Conservation (phyloP, 164 flowering plant species). For the Kingdonia uniflora region DNA sequence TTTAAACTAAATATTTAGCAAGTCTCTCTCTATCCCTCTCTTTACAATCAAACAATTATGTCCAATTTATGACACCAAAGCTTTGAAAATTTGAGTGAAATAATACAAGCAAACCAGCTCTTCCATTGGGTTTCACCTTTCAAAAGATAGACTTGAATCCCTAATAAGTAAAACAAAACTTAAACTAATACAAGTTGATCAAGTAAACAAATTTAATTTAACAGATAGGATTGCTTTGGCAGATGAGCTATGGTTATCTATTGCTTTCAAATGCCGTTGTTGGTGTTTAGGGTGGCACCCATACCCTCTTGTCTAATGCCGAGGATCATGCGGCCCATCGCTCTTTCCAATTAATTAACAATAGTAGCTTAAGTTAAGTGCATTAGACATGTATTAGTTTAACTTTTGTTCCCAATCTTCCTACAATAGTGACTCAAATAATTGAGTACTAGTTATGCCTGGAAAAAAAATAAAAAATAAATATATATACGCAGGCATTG, state of each 20-base stretch:
- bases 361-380: neutral
- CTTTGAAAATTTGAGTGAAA: slow-evolving; percentile 4
- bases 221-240: slow-evolving; percentile 1
- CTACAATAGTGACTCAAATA: no score
- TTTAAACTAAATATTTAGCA: no score
- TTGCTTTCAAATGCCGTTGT: slow-evolving; percentile 6
- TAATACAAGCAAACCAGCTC: neutral
- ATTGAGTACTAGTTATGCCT: no score
- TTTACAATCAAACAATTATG: no score
- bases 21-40: no score
- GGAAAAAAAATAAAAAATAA: no score
- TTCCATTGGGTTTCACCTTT: neutral
- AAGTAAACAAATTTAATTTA: no score
- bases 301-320: slow-evolving; percentile 1
- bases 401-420: no score
- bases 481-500: no score
- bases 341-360: neutral
- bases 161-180: neutral
- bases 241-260: neutral
- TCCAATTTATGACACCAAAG: slow-evolving; percentile 5
- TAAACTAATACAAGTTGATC: neutral
- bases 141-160: neutral
- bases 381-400: no score
- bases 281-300: slow-evolving; percentile 8
- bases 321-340: slow-evolving; percentile 4